Base-by-base conservation (phyloP, 352 stramenopile genomes). In the Pythium oligandrum region DNA sequence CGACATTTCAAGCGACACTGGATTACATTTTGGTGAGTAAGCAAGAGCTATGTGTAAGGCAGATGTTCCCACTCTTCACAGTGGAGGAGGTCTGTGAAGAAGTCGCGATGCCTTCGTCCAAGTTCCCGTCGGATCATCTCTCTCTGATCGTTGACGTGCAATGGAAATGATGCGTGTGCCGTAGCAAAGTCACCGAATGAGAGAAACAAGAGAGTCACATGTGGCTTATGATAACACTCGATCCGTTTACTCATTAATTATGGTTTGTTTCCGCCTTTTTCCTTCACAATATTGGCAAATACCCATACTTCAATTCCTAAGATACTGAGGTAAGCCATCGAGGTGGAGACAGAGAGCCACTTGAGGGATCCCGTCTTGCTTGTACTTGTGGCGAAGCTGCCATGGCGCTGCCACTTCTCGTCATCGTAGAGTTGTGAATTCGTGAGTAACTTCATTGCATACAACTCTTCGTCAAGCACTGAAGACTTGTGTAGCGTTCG, bases 51-150 rank as follows among this genome's bases (percentile, higher is more conserved):
- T 38, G 65, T 38, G 68, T 88, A 12, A 49, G 61, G 32, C 65
- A 73, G n/a, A 46, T 69, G 3, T 88, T 92, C 40, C 79, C 82
- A 10, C 53, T 81, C 34, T 92, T 92, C 57, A 75, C 77, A 0
- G 46, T 62, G 5, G 73, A 82, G 31, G 64, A 88, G 66, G 78
- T 83, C 10, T 76, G 55, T n/a, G 47, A 66, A 36, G 80, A 93
- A 51, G 63, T 76, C 17, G 81, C 83, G 7, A 40, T 93, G 30
- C 83, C 83, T 3, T 88, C 80, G 34, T 82, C 70, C n/a, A 69
- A 63, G 8, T 88, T 93, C 49, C 80, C 83, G 8, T 93, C 83
- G 3, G 83, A 93, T 53, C 83, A 90, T 35, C 61, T 93, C 34
- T 90, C 83, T 35, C 63, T 93, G n/a, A 62, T 90, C 6, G 83